Evolutionary conservation across 768 basidiomycete genomes (phyloP).

Genomic region (Cystobasidiopsis lactophilus): DNA sequence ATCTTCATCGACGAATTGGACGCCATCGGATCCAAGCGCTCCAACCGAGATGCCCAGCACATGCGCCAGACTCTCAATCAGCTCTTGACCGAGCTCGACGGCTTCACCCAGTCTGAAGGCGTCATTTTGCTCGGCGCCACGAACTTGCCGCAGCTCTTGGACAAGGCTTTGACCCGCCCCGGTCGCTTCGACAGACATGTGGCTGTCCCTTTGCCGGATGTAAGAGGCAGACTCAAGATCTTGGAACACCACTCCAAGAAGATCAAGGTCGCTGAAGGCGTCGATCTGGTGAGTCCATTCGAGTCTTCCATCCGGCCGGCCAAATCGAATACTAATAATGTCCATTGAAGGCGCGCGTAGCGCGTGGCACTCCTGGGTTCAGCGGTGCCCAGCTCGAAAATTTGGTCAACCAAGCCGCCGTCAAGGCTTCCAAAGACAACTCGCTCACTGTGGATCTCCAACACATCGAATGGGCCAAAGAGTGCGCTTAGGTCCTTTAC

Average conservation of each 20-base stretch:
- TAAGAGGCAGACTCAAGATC: slow-evolving; percentile 78
- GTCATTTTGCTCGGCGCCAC: slow-evolving; percentile 36
- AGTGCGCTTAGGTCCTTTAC: slow-evolving; percentile 21
- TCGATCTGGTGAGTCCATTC: slow-evolving; percentile 3
- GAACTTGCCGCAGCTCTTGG: slow-evolving; percentile 85
- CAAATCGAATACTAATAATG: neutral
- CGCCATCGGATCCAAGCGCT: slow-evolving; percentile 63
- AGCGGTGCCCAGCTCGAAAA: slow-evolving; percentile 94
- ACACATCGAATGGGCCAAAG: slow-evolving; percentile 98
- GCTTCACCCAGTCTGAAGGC: slow-evolving; percentile 71
- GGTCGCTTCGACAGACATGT: slow-evolving; percentile 90
- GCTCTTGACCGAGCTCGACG: slow-evolving; percentile 89
- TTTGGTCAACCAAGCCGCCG: slow-evolving; percentile 85
- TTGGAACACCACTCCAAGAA: slow-evolving; percentile 72
- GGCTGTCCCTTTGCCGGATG: slow-evolving; percentile 80
- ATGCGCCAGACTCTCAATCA: slow-evolving; percentile 56
- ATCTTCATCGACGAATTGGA: slow-evolving; percentile 99
- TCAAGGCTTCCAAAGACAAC: slow-evolving; percentile 73
- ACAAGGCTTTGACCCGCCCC: slow-evolving; percentile 85
- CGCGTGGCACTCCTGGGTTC: slow-evolving; percentile 85
- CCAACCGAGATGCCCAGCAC: slow-evolving; percentile 43
- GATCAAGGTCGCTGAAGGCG: slow-evolving; percentile 42
- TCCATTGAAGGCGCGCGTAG: slow-evolving; percentile 33
- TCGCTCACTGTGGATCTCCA: slow-evolving; percentile 45
- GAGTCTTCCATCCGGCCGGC: neutral